Evolutionary conservation across 2,329 filamentous ascomycete genomes (phyloP).

Genomic region (Epichloe festucae): DNA sequence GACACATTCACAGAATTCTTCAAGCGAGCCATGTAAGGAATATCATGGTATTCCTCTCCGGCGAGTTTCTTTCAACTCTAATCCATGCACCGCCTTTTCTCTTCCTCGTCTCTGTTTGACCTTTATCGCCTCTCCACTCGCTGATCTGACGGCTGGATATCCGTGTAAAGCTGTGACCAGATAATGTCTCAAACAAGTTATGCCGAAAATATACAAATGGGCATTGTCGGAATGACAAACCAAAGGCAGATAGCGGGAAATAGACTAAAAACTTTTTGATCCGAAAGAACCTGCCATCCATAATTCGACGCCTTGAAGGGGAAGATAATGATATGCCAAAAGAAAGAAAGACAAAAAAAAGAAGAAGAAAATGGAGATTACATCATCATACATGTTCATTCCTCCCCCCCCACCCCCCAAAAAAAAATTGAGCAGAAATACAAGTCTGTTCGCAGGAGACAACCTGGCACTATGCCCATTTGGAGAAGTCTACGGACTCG

Average conservation of each 20-base stretch:
- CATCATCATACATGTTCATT: conserved; percentile 1
- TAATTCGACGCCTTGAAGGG: conserved; percentile 1
- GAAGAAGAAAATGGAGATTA: not conserved
- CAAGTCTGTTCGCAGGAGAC: not conserved
- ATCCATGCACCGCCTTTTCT: not conserved
- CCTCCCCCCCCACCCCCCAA: not conserved
- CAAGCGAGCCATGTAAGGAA: not conserved
- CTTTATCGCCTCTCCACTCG: not conserved
- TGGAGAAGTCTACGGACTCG: conserved; percentile 27
- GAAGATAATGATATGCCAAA: not conserved
- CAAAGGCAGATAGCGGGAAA: not conserved
- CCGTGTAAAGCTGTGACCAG: not conserved
- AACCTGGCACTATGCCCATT: conserved; percentile 19
- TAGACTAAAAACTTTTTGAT: conserved; percentile 1
- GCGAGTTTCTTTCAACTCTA: not conserved
- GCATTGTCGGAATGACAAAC: not conserved
- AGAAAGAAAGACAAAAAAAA: not conserved
- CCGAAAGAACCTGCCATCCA: not conserved
- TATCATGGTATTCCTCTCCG: not conserved
- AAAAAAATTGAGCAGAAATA: too few species aligned
- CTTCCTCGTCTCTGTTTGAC: not conserved
- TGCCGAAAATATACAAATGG: conserved; percentile 2
- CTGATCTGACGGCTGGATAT: not conserved
- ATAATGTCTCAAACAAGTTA: not conserved
- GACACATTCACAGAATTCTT: too few species aligned